Conservation (phyloP, 129 eudicot genomes). For the Solidago caesia region DNA sequence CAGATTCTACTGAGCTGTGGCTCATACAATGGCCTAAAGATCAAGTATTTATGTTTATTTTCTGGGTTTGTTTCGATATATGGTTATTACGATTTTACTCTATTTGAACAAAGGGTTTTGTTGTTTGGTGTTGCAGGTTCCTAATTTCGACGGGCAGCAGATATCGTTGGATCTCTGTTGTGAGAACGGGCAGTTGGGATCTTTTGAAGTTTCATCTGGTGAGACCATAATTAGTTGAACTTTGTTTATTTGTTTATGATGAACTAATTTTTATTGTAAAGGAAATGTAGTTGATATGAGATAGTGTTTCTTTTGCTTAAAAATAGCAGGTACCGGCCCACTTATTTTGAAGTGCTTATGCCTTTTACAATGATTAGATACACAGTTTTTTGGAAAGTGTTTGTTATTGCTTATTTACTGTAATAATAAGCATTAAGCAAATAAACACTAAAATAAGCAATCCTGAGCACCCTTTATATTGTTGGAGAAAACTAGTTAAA, state of each 20-base stretch:
- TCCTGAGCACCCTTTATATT: neutral
- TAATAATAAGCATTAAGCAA: no score
- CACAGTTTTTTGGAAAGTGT: no score
- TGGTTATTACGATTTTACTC: neutral
- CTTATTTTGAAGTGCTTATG: no score
- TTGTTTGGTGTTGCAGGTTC: slow-evolving; percentile 41
- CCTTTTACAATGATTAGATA: no score
- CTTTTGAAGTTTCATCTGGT: slow-evolving; percentile 60
- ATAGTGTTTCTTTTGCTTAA: neutral
- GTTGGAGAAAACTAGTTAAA: neutral
- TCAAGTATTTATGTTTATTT: slow-evolving; percentile 31
- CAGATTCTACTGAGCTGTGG: slow-evolving; percentile 73
- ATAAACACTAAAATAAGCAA: no score
- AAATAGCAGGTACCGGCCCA: neutral
- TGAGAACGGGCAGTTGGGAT: slow-evolving; percentile 53
- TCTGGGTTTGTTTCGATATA: neutral
- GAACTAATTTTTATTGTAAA: neutral
- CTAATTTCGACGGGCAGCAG: slow-evolving; percentile 67
- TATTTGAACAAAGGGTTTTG: slow-evolving; percentile 12
- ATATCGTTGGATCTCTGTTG: slow-evolving; percentile 50
- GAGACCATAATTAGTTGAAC: slow-evolving; percentile 20
- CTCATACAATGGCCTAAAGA: slow-evolving; percentile 70
- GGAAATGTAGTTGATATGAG: neutral
- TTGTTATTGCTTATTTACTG: no score
- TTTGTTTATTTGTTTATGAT: no score